These are phyloP conservation scores for Discostella stelligera DNA, from an alignment of 352 stramenopile genomes.

Conservation along the genomic window DNA sequence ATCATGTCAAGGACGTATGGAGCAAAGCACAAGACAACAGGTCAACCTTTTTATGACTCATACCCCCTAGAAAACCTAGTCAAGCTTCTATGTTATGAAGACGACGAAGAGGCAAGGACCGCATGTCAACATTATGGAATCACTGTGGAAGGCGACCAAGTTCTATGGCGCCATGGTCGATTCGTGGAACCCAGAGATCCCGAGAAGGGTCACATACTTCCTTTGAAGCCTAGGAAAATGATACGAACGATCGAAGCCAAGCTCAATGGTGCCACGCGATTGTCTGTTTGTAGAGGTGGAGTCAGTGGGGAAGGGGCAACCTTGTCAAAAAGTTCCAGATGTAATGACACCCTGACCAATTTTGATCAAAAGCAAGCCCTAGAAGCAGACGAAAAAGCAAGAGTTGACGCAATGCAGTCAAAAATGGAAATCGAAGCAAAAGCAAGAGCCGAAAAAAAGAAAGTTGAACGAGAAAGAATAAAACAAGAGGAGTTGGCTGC, in stretches of 20 bases:
- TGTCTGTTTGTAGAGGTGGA: constrained; percentile 77
- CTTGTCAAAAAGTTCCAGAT: constrained; percentile 21
- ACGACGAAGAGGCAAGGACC: constrained; percentile 65
- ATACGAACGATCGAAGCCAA: constrained; percentile 79
- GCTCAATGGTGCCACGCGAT: constrained; percentile 67
- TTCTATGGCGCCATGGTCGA: constrained; percentile 65
- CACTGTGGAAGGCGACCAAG: constrained; percentile 57
- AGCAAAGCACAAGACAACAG: constrained; percentile 60
- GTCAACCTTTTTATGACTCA: constrained; percentile 69
- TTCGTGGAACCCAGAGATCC: constrained; percentile 75
- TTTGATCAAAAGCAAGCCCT: constrained; percentile 20
- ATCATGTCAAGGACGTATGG: constrained; percentile 81
- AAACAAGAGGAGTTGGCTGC: constrained; percentile 33
- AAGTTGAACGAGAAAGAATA: constrained; percentile 21
- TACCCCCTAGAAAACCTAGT: constrained; percentile 72
- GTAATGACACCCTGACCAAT: constrained; percentile 8
- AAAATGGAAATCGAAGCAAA: constrained; percentile 33
- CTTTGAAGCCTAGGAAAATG: constrained; percentile 77
- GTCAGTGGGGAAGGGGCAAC: constrained; percentile 65
- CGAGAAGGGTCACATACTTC: constrained; percentile 64
- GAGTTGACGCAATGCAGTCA: constrained; percentile 21
- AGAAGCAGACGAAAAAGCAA: constrained; percentile 33
- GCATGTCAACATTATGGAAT: constrained; percentile 79
- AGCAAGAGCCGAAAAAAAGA: constrained; percentile 26
- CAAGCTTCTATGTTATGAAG: constrained; percentile 77